Evolutionary conservation across 768 basidiomycete genomes (phyloP), one percentile per base, ranked within the genome.

Genomic region (Boletus speciosus): DNA sequence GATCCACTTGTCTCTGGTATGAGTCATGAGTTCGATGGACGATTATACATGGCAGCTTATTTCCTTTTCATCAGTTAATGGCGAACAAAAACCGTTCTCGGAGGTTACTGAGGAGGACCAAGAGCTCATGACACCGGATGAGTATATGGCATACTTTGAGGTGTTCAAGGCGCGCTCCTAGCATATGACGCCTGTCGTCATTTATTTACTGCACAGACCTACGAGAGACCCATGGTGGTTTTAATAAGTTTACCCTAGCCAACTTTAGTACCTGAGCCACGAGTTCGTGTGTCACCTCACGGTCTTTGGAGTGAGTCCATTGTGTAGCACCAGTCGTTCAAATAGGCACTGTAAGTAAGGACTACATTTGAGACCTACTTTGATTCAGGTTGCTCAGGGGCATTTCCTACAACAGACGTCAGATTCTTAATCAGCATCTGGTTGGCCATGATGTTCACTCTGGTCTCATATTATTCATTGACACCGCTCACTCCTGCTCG

Each of bases 31-130:
- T 56, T 12, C 47, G 6, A 19, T 39, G n/a, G 8, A 9, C 40
- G 14, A n/a, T 36, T 10, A n/a, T 56, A 11, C 31, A 43, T 19
- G 40, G 23, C 27, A 7, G 15, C 36, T 52, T 23, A 55, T 31
- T 7, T 40, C 9, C 23, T 40, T 53, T 51, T 48, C 52, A 39
- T 39, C 58, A 91, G 93, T 98, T 25, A 85, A 86, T 55, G 93
- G 93, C 14, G 73, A 77, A 38, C 77, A 83, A 19, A 84, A 90
- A 61, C 78, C 82, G 7, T 87, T 90, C 62, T 89, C 85, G 4
- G 77, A 86, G 57, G 83, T 98, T 40, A 95, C 90, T 3, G 94
- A 97, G 62, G 95, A 93, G 60, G 88, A 95, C 66, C 88, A 93
- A 63, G 94, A 93, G 44, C 66, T 85, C 61, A 97, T 97, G 94